Conservation (phyloP, 2,329 filamentous ascomycete species). For the Sphaerulina vaccinii region DNA sequence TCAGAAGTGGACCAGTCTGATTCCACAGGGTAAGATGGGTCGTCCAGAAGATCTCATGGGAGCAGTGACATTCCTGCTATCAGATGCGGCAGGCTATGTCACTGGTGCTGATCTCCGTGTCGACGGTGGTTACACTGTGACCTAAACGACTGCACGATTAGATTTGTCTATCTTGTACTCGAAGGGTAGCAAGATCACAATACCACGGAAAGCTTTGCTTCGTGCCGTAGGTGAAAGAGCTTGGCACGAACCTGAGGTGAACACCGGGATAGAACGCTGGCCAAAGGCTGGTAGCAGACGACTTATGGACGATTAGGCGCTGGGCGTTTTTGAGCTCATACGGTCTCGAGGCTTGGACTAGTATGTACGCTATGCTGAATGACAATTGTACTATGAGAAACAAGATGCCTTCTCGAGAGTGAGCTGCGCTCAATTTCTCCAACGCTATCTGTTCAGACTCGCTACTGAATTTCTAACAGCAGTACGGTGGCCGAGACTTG, state of each 20-base stretch:
- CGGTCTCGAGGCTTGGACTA: background rate
- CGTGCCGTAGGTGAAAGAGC: background rate
- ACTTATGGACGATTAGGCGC: background rate
- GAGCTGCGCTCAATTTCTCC: too few species aligned
- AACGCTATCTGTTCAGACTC: too few species aligned
- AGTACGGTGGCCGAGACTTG: too few species aligned
- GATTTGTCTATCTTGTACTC: background rate
- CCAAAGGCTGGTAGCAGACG: background rate
- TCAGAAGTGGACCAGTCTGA: constrained; percentile 85
- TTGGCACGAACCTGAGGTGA: background rate
- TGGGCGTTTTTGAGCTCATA: background rate
- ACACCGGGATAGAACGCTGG: background rate
- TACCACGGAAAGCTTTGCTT: too few species aligned
- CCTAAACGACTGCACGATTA: constrained; percentile 26
- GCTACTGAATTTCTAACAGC: too few species aligned
- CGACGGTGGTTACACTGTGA: constrained; percentile 46
- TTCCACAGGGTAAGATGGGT: constrained; percentile 92
- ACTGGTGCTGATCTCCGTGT: constrained; percentile 51
- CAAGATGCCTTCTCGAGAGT: background rate
- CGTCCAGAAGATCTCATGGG: constrained; percentile 90
- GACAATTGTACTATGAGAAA: background rate
- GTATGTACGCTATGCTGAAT: background rate
- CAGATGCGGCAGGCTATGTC: constrained; percentile 73
- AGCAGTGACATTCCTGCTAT: constrained; percentile 81
- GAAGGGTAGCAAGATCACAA: background rate